Conservation (phyloP, 305 asterid genomes). For the Solanum chacoense region DNA sequence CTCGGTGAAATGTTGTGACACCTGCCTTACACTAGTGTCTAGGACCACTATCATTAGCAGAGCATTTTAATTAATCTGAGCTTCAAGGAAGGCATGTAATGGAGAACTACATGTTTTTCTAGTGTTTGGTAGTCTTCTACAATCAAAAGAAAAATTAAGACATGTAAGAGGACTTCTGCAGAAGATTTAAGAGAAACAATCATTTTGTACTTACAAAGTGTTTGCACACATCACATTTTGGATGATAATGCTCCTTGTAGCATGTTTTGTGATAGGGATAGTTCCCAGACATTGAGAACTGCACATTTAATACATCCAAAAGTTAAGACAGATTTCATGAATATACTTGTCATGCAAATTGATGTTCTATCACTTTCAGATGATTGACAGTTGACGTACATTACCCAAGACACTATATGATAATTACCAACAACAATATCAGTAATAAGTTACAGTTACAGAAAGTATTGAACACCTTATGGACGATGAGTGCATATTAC, state of each 20-base stretch:
- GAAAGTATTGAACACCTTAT: not conserved
- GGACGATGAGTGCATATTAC: not conserved
- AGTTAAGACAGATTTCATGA: not conserved
- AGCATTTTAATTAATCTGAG: not conserved
- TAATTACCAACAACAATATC: not conserved
- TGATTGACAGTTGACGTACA: not conserved
- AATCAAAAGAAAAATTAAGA: not conserved
- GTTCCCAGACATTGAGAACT: conserved; percentile 79
- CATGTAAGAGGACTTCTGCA: not conserved
- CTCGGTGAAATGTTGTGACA: not conserved
- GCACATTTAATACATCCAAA: conserved; percentile 19
- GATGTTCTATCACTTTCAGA: not conserved
- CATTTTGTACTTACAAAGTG: conserved; percentile 60
- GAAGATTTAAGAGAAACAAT: not conserved
- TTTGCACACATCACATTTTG: conserved; percentile 88
- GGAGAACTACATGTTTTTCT: not conserved
- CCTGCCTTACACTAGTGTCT: not conserved
- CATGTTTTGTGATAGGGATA: conserved; percentile 82
- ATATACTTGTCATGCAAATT: not conserved
- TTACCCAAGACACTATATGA: not conserved
- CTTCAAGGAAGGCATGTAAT: not conserved
- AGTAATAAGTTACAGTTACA: not conserved
- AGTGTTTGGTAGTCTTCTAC: not conserved
- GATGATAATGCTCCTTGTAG: conserved; percentile 88
- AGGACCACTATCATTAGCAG: not conserved